These are phyloP conservation scores for Mycena alexandri DNA, from an alignment of 768 basidiomycete species.

Conservation along the genomic window DNA sequence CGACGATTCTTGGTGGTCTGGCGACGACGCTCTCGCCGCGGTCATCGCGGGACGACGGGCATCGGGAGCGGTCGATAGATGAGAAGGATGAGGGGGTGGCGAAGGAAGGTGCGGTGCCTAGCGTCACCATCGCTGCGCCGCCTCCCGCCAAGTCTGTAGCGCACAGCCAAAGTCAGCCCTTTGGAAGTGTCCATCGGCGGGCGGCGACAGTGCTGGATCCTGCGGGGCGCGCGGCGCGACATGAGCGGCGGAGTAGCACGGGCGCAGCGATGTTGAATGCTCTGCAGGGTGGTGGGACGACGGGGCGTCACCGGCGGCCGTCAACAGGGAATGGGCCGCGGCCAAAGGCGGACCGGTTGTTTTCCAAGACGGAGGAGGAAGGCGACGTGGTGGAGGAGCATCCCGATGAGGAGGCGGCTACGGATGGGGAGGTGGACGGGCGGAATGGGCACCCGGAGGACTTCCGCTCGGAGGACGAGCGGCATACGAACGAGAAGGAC, in stretches of 20 bases:
- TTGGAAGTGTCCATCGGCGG: conserved; percentile 73
- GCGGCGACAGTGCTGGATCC: conserved; percentile 86
- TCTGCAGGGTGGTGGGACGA: conserved; percentile 56
- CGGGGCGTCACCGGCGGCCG: conserved; percentile 77
- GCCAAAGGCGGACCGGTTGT: conserved; percentile 60
- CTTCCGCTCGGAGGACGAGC: conserved; percentile 62
- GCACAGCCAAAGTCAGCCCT: conserved; percentile 52
- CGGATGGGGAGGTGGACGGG: conserved; percentile 53
- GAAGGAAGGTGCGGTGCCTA: too few relatives aligned
- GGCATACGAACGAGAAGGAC: conserved; percentile 70
- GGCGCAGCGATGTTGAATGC: conserved; percentile 66
- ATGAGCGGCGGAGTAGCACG: conserved; percentile 84
- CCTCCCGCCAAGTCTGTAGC: conserved; percentile 44
- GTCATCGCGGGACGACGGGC: conserved; percentile 50
- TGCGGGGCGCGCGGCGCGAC: conserved; percentile 68
- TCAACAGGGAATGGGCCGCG: conserved; percentile 68
- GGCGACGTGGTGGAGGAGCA: conserved; percentile 44
- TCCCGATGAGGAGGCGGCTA: conserved; percentile 51
- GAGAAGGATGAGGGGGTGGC: conserved; percentile 41
- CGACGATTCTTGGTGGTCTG: conserved; percentile 55
- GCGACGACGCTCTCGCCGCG: conserved; percentile 46
- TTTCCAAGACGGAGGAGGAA: conserved; percentile 59
- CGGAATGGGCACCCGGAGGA: conserved; percentile 52
- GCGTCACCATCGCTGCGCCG: conserved; percentile 42
- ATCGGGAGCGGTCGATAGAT: conserved; percentile 35